Conservation (phyloP, 2,329 filamentous ascomycete species). For the Thielaviopsis musarum region DNA sequence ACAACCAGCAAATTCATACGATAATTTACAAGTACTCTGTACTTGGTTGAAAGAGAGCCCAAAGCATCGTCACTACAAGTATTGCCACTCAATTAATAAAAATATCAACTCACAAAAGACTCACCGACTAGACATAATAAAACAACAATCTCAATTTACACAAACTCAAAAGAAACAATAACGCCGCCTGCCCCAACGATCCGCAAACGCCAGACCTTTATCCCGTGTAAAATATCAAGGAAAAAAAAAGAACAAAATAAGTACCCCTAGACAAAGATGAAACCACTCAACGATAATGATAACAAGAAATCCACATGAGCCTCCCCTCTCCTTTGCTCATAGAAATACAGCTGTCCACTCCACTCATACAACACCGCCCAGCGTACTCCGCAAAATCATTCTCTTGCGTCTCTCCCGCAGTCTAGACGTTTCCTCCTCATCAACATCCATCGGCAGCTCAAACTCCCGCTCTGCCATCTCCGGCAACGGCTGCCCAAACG, state of each 20-base stretch:
- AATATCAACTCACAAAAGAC: neutral
- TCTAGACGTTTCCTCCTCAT: constrained; percentile 29
- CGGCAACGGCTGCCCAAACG: constrained; percentile 70
- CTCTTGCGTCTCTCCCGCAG: constrained; percentile 15
- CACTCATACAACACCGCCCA: neutral
- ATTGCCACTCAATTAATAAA: too few species aligned
- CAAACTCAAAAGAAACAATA: neutral
- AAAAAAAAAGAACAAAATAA: neutral
- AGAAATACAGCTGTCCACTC: neutral
- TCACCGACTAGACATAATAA: neutral
- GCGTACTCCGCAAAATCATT: neutral
- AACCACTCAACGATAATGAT: neutral
- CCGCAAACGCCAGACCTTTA: neutral
- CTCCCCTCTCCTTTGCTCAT: neutral
- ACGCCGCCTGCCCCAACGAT: neutral
- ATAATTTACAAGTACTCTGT: too few species aligned
- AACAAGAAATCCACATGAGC: neutral
- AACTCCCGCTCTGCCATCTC: constrained; percentile 59
- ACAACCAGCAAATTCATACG: too few species aligned
- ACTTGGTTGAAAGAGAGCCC: too few species aligned
- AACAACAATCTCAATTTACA: neutral
- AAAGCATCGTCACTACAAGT: too few species aligned
- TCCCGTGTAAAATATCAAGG: neutral
- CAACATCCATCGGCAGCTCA: constrained; percentile 49
- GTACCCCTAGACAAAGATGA: neutral